Base-by-base conservation (phyloP, 805 yeast genomes). In the Candida endomychidarum region DNA sequence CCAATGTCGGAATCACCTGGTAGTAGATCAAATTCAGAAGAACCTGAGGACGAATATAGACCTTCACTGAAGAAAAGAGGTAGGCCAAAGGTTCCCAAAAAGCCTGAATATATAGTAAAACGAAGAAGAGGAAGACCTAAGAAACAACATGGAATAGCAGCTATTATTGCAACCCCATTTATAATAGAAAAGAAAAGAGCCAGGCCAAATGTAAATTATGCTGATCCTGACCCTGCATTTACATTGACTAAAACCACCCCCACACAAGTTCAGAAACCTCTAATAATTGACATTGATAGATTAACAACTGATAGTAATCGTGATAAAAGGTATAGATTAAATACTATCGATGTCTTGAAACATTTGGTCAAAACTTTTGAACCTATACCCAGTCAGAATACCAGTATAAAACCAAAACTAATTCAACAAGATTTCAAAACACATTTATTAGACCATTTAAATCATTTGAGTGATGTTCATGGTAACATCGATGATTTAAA, bases 271-370 rank as follows among this genome's bases (percentile, higher is more conserved):
- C 42, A 39, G 38, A 55, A 53, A 23, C 64, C 71, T 1, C 27
- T 67, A 27, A 34, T 39, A 5, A 47, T 67, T 2, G 60, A 62
- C 23, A 42, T 61, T 1, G 65, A 64, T 25, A 44, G 71, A 27
- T 41, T 66, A 11, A 37, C 46, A 7, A 51, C 52, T 3, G 54
- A 50, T 8, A 42, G 41, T 3, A 51, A 48, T 3, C 44, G 56
- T 8, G 61, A 54, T 33, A 56, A 53, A 29, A 41, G 68, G 18
- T 45, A 50, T 29, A 56, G 54, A 25, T 31, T 67, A 35, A 61
- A 58, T 39, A 63, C 70, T 1, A 36, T 68, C 3, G 74, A 69
- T 44, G 72, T 67, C 12, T 46, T 69, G 11, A 58, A 53, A 34
- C 65, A 61, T 36, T 50, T 64, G 21, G 58, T 67, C 8, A 48